Percentiles rank a stretch among this genome's conserved stretches.
Conservation (phyloP, 495 filamentous ascomycete species). For the Talaromyces proteolyticus region DNA sequence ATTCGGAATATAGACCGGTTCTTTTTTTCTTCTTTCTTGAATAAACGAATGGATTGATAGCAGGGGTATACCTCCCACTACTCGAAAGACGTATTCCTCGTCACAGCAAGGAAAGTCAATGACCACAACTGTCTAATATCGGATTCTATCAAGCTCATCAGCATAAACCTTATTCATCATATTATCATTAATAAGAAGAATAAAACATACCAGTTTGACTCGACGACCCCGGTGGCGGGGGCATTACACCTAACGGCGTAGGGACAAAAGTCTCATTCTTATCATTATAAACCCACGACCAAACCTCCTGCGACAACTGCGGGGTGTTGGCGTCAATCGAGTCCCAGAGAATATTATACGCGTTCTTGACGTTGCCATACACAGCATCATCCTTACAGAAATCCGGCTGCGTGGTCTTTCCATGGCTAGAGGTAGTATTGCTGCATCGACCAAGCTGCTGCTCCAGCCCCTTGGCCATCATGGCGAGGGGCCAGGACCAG, state of each 20-base stretch:
- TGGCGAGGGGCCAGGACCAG: constrained; percentile 60
- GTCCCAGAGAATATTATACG: constrained; percentile 58
- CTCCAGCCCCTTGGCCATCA: constrained; percentile 56
- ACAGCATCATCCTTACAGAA: constrained; percentile 46
- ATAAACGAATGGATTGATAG: too few species aligned
- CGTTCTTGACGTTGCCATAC: constrained; percentile 41
- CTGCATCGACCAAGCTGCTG: constrained; percentile 40
- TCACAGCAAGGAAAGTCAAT: constrained; percentile 9
- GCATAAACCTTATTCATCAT: background rate
- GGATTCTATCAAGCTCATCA: constrained; percentile 1
- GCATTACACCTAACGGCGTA: constrained; percentile 45
- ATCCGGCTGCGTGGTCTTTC: constrained; percentile 13
- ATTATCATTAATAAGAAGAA: background rate
- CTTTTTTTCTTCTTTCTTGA: too few species aligned
- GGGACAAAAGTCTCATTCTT: constrained; percentile 35
- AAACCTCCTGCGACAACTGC: constrained; percentile 53
- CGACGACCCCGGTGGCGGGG: constrained; percentile 41
- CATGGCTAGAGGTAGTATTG: background rate
- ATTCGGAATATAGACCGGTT: too few species aligned
- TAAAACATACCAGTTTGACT: constrained; percentile 21
- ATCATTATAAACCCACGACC: constrained; percentile 54
- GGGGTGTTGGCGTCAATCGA: constrained; percentile 47
- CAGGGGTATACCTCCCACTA: background rate
- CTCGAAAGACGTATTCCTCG: constrained; percentile 4
- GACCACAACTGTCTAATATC: constrained; percentile 10